phyloP scores from a whole-genome alignment of 441 rosid species.

The Euphorbia neoarborescens region DNA sequence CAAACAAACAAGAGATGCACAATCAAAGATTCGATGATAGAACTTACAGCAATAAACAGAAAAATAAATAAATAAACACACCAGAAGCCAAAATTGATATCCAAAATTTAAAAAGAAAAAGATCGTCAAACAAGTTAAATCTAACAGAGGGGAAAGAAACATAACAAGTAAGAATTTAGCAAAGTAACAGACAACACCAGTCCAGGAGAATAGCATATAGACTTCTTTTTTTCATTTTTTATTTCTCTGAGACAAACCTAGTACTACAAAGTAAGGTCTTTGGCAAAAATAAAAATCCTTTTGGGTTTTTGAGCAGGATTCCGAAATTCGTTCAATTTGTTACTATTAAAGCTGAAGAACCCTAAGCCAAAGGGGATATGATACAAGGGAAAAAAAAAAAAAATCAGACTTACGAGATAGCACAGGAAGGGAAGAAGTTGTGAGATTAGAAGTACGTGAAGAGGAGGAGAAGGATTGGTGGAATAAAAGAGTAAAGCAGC shows the following conservation, averaged over 20 bases:
- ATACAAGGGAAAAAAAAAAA: neutral
- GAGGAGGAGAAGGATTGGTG: neutral
- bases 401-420: neutral
- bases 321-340: too few species aligned
- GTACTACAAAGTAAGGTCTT: neutral
- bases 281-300: neutral
- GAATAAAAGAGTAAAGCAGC: too few species aligned
- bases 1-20: slow-evolving; percentile 17
- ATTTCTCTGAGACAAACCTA: neutral
- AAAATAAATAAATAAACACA: neutral
- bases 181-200: neutral
- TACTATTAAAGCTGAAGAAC: neutral
- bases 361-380: neutral
- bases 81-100: neutral
- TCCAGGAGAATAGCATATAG: too few species aligned
- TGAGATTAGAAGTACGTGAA: neutral
- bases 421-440: neutral
- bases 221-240: neutral
- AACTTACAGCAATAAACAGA: neutral
- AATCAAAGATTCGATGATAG: neutral
- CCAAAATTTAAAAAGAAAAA: neutral
- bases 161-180: neutral
- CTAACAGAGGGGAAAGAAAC: neutral
- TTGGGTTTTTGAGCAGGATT: neutral
- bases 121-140: neutral